phyloP scores from a whole-genome alignment of 2,329 filamentous ascomycete genomes.

The Epichloe coenophiala region DNA sequence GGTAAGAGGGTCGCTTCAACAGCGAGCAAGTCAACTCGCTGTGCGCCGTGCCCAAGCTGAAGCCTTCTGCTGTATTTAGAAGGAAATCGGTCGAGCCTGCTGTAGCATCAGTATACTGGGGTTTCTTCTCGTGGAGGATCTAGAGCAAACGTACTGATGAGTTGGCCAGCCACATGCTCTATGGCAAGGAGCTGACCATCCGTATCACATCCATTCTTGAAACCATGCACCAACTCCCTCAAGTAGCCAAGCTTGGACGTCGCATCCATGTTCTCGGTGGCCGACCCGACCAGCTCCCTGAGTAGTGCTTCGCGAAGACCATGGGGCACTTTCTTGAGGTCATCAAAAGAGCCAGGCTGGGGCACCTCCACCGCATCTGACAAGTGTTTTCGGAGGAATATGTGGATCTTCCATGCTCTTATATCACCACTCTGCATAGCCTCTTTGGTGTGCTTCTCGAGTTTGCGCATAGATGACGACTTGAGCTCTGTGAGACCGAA shows the following conservation, averaged over 20 bases:
- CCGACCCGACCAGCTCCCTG: conserved; percentile 17
- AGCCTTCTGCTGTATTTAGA: conserved; percentile 13
- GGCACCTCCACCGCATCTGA: conserved; percentile 17
- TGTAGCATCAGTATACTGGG: conserved; percentile 6
- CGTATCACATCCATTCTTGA: conserved; percentile 17
- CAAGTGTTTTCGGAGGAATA: conserved; percentile 27
- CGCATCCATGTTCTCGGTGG: conserved; percentile 20
- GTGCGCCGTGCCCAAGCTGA: conserved; percentile 28
- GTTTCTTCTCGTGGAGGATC: background rate
- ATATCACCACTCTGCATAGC: conserved; percentile 22
- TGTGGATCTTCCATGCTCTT: conserved; percentile 32
- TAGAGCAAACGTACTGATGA: conserved; percentile 20
- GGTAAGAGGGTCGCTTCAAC: conserved; percentile 18
- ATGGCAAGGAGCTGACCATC: conserved; percentile 32
- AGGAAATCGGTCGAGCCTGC: conserved; percentile 18
- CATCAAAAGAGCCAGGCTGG: conserved; percentile 21
- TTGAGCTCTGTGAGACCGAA: conserved; percentile 13
- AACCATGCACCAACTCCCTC: conserved; percentile 20
- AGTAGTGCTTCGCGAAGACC: conserved; percentile 20
- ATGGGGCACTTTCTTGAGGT: conserved; percentile 15
- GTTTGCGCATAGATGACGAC: conserved; percentile 18
- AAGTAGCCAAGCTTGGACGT: conserved; percentile 25
- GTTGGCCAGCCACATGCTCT: conserved; percentile 25
- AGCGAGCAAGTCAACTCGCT: conserved; percentile 26
- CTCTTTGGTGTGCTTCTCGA: conserved; percentile 21